Base-by-base conservation (phyloP, 2,329 filamentous ascomycete genomes). In the Xylaria sp. region DNA sequence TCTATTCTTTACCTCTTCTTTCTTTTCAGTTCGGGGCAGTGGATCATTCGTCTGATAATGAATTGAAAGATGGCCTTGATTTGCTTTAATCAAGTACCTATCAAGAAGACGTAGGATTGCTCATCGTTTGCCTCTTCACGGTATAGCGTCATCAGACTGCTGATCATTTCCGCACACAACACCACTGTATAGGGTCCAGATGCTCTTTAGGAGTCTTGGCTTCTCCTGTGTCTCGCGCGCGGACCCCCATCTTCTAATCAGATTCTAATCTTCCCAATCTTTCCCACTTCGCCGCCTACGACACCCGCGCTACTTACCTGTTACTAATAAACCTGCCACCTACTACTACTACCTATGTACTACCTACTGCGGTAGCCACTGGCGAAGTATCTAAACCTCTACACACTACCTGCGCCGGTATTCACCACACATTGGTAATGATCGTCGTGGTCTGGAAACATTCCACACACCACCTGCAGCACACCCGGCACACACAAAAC, bases 121-220 rank as follows among this genome's bases (percentile, higher is more conserved):
- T 53, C 64, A 67, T 71, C 62, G 61, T 72, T 72, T 74, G 72
- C 70, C 70, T 72, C 72, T 71, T 71, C 72, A 67, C 51, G 67
- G 71, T 65, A 73, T 75, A 76, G 75, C 75, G 75, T 75, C 74
- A 73, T 76, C 73, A 64, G 74, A 65, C 71, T 71, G 75, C 74
- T 75, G 75, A 77, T 77, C 75, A 73, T 74, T 77, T 65, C 75
- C 74, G 68, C 65, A 69, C 74, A 61, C 69, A 71, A 74, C 67
- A 59, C 62, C 56, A 65, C 69, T 71, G 72, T 69, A 71, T 73
- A 75, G 71, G 74, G 71, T 64, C 75, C 72, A 74, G 73, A 74
- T 72, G 72, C 73, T 73, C 72, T 74, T 67, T 70, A 50, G 68
- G 70, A 73, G 62, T 63, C 62, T 68, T 66, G 63, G 67, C 67